Evolutionary conservation across 495 filamentous ascomycete genomes (phyloP).

Genomic region (Talaromyces borbonicus): DNA sequence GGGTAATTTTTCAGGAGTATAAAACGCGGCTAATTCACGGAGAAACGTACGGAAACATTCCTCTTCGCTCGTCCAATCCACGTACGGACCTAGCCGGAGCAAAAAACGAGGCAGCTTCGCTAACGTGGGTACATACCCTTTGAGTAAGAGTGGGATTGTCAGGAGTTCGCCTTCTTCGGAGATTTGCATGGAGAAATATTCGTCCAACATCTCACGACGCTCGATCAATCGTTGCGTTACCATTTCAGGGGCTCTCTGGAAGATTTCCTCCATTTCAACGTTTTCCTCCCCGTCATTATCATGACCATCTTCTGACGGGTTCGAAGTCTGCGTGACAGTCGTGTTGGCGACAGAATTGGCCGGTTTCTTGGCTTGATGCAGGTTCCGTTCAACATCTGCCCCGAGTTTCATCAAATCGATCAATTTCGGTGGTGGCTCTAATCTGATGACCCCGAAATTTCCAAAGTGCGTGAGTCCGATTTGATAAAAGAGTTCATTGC

Average conservation of each 20-base stretch:
- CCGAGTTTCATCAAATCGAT: conserved; percentile 62
- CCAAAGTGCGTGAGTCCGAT: conserved; percentile 92
- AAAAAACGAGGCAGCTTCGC: conserved; percentile 86
- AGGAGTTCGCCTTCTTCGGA: conserved; percentile 65
- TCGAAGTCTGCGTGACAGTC: too few relatives aligned
- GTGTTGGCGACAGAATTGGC: too few relatives aligned
- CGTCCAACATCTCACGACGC: conserved; percentile 73
- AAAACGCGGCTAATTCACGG: conserved; percentile 80
- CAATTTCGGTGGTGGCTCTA: conserved; percentile 66
- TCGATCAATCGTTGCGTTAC: conserved; percentile 57
- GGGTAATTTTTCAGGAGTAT: conserved; percentile 79
- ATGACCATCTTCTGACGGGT: too few relatives aligned
- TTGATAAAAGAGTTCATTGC: conserved; percentile 94
- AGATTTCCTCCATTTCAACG: conserved; percentile 49
- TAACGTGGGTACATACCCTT: conserved; percentile 76
- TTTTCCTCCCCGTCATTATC: too few relatives aligned
- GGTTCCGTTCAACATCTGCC: conserved; percentile 50
- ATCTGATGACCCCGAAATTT: conserved; percentile 80
- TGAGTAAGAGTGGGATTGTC: conserved; percentile 74
- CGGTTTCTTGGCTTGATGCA: conserved; percentile 10
- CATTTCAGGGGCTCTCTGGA: conserved; percentile 51
- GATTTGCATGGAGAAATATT: conserved; percentile 87
- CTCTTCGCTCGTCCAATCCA: conserved; percentile 79
- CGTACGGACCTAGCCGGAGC: conserved; percentile 76
- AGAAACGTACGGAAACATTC: conserved; percentile 81